Conservation (phyloP, 148 eudicot genomes). For the Oxyria digyna region DNA sequence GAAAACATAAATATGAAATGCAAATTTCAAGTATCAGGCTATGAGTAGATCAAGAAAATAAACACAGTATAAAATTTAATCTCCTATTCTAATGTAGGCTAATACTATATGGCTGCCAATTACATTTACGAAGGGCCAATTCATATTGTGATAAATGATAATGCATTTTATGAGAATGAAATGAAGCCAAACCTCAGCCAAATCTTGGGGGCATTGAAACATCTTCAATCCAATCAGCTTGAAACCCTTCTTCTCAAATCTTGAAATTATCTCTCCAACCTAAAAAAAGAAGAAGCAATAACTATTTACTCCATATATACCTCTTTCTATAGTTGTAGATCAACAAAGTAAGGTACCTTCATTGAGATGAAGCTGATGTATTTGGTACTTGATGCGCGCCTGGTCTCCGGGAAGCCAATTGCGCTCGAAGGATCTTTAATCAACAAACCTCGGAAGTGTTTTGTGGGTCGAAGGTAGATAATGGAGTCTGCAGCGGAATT, state of each 20-base stretch:
- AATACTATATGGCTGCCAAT: neutral
- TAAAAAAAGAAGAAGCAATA: constrained; percentile 13
- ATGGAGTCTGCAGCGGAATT: too few species aligned
- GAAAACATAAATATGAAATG: neutral
- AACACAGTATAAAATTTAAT: neutral
- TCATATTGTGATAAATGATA: neutral
- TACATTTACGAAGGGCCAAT: neutral
- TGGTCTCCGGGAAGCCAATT: too few species aligned
- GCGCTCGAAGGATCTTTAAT: too few species aligned
- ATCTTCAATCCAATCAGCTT: constrained; percentile 89
- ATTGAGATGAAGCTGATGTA: too few species aligned
- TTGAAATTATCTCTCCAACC: constrained; percentile 95
- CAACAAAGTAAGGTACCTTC: too few species aligned
- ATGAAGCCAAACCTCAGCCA: constrained; percentile 61
- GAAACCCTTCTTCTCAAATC: constrained; percentile 98
- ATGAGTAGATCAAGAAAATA: neutral
- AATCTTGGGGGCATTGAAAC: constrained; percentile 75
- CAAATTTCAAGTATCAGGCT: neutral
- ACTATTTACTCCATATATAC: too few species aligned
- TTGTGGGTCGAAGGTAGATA: too few species aligned
- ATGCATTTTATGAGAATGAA: too few species aligned
- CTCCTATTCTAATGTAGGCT: neutral
- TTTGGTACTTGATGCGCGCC: too few species aligned
- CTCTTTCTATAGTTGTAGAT: too few species aligned
- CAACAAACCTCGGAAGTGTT: too few species aligned